These are phyloP conservation scores for Podospora appendiculata DNA, from an alignment of 495 filamentous ascomycete species.

Conservation along the genomic window DNA sequence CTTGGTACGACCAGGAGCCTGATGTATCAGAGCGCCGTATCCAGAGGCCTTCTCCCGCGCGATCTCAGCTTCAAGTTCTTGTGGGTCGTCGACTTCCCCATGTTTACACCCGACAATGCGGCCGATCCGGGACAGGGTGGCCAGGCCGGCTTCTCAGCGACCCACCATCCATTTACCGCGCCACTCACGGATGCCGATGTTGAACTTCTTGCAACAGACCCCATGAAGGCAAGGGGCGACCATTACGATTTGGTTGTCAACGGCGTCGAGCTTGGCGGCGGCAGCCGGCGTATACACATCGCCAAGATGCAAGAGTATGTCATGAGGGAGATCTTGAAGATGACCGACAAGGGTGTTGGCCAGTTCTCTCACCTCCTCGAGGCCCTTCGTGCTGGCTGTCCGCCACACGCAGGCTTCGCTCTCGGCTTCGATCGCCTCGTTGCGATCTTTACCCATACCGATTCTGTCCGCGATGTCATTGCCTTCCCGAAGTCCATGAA, in stretches of 20 bases:
- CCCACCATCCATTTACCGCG: slow-evolving; percentile 95
- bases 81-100: slow-evolving; percentile 86
- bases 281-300: slow-evolving; percentile 86
- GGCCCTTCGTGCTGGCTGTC: slow-evolving; percentile 79
- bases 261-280: slow-evolving; percentile 88
- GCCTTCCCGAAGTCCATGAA: slow-evolving; percentile 91
- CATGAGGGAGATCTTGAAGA: slow-evolving; percentile 70
- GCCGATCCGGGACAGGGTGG: slow-evolving; percentile 78
- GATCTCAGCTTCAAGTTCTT: slow-evolving; percentile 55
- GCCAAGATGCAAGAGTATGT: slow-evolving; percentile 78
- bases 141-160: slow-evolving; percentile 69
- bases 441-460: slow-evolving; percentile 68
- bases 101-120: slow-evolving; percentile 68
- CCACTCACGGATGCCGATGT: slow-evolving; percentile 68
- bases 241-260: slow-evolving; percentile 96
- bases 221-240: slow-evolving; percentile 64
- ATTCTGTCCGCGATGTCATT: slow-evolving; percentile 82
- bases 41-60: slow-evolving; percentile 45
- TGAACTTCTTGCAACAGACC: slow-evolving; percentile 63
- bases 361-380: slow-evolving; percentile 81
- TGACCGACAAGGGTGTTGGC: slow-evolving; percentile 51
- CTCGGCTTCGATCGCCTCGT: slow-evolving; percentile 86
- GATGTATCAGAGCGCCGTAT: slow-evolving; percentile 59
- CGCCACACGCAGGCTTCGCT: slow-evolving; percentile 92
- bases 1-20: slow-evolving; percentile 69